Base-by-base conservation (phyloP, 441 rosid species). In the Erodium chrysanthum region DNA sequence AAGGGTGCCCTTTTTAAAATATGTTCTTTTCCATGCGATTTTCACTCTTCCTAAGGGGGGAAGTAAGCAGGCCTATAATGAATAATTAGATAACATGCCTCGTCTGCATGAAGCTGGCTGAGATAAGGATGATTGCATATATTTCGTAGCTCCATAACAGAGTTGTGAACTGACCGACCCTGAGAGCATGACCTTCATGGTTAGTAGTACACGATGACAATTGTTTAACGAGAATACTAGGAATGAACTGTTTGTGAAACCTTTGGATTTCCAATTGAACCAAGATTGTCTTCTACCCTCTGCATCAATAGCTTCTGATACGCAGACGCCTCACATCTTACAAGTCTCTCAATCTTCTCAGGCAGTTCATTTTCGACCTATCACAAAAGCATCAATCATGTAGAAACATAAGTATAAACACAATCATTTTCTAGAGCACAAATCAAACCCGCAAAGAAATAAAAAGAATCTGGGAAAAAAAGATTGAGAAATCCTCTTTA, bases 61-160 rank as follows among this genome's bases (percentile, higher is more conserved):
- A 42, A 73, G 64, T 67, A 74, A 69, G 70, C 27, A 40, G 59
- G 54, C 61, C 29, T 74, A 25, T 25, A 46, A 61, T 61, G 31
- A 65, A 50, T 64, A 63, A 69, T 65, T 37, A 79, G 76, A 77
- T 67, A 33, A n/a, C 73, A 78, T 82, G 79, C 98, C 96, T 92
- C 96, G 18, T 92, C 98, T 50, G 84, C 77, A 68, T 92, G 98
- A 81, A 92, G 96, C 79, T 92, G 98, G 83, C 98, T 92, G 76
- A 92, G 82, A 81, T 92, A 92, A 17, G 98, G 98, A 78, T 92
- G 98, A 79, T 92, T 92, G 84, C 98, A 92, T 73, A 92, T 92
- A 78, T 92, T 92, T 23, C 98, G 90, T 31, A 90, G 96, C 86
- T 92, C 98, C 96, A 92, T 92, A 63, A 92, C 98, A 29, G 98